Evolutionary conservation across 2,329 filamentous ascomycete genomes (phyloP), one percentile per base, ranked within the genome.

Genomic region (Leptographium lundbergii): DNA sequence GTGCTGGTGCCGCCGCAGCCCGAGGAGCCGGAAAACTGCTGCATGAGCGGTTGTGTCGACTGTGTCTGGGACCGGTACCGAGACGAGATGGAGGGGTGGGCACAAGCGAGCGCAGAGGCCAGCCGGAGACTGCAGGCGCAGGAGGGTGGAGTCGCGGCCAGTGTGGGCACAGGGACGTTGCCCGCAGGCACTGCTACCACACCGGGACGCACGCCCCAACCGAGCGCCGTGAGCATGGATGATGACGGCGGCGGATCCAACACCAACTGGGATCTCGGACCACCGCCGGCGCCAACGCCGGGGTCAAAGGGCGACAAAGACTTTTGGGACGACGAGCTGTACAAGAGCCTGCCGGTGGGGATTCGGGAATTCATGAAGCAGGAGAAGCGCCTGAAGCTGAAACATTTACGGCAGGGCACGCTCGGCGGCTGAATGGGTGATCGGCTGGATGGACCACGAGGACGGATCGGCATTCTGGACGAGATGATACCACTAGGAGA

Each of bases 31-130:
- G 94, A 97, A 67, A 96, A 99, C 69, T 99, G 94, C 79, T 99
- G 94, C 73, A 99, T 99, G 94, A 94, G 89, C 68, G 94, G 94
- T 3, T 99, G 94, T 70, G 92, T 96, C 55, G 91, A 97, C 71
- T 99, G 94, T 71, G 94, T 97, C 3, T 97, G 91, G 91, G 91
- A 96, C 66, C 78, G 84, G 57, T 97, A 86, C 72, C 81, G 91
- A 10, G 92, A 99, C 65, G 94, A 97, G 57, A 79, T 97, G 73
- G 91, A 97, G 71, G 88, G 89, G 60, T 97, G 91, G 89, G 87
- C 85, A 4, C 74, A 76, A 17, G 80, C 84, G 60, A 81, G 80
- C 42, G 74, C 77, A 4, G 80, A 86, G 67, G 90, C 89, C 1
- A 80, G 85, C 65, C 69, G 69, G 42, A 78, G 79, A 52, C 65